phyloP scores from a whole-genome alignment of 129 eudicot genomes.

The Flaveria ramosissima region DNA sequence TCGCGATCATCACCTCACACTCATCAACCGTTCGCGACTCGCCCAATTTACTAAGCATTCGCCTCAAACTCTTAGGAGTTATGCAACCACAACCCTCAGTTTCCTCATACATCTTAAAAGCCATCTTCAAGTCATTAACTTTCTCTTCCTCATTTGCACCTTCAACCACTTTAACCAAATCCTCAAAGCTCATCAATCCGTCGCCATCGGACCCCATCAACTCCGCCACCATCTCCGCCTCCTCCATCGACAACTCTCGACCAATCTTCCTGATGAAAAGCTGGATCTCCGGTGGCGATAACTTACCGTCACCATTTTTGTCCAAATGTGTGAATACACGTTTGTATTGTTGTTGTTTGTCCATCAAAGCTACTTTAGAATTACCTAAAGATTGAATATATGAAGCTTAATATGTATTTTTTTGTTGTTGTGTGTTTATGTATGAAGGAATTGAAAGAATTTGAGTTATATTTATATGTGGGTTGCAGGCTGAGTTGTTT shows the following conservation, averaged over 20 bases:
- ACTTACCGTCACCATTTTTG: conserved; percentile 53
- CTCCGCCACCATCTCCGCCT: conserved; percentile 56
- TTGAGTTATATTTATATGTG: not conserved
- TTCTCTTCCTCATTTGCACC: conserved; percentile 57
- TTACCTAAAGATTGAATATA: not conserved
- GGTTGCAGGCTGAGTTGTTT: not conserved
- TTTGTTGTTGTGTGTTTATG: not conserved
- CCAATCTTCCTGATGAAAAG: conserved; percentile 47
- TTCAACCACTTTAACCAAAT: conserved; percentile 48
- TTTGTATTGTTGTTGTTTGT: conserved; percentile 42
- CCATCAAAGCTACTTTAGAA: not conserved
- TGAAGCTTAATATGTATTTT: too few species aligned
- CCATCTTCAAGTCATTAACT: conserved; percentile 44
- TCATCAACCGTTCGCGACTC: conserved; percentile 43
- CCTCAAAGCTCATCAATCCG: conserved; percentile 52
- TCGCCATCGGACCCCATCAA: conserved; percentile 53
- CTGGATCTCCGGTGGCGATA: conserved; percentile 55
- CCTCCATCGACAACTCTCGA: conserved; percentile 39
- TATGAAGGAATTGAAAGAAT: not conserved
- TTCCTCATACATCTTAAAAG: conserved; percentile 54
- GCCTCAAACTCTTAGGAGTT: conserved; percentile 59
- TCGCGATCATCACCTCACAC: conserved; percentile 53
- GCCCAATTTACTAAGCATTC: conserved; percentile 60
- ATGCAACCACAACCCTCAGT: conserved; percentile 44
- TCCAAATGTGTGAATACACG: conserved; percentile 58